Evolutionary conservation across 2,329 filamentous ascomycete genomes (phyloP).

Genomic region (Colletotrichum sp.): DNA sequence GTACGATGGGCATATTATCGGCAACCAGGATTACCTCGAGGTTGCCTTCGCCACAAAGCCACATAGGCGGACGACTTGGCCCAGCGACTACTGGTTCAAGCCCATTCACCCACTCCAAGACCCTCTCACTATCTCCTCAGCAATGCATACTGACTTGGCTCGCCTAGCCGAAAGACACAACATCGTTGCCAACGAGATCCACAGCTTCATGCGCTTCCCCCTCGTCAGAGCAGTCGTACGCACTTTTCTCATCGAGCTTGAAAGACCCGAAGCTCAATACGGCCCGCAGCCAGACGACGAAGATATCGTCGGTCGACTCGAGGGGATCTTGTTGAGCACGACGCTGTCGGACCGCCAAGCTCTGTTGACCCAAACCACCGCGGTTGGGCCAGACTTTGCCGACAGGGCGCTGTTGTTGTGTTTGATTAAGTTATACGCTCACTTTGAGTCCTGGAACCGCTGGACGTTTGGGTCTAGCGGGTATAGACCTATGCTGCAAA

Average conservation of each 20-base stretch:
- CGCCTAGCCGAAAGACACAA: neutral
- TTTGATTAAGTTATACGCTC: slow-evolving; percentile 5
- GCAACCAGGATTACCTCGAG: neutral
- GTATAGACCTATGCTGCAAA: neutral
- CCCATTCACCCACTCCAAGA: neutral
- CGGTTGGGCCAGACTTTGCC: neutral
- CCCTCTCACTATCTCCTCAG: neutral
- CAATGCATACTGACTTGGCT: slow-evolving; percentile 5
- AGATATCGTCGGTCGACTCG: neutral
- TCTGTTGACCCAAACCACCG: neutral
- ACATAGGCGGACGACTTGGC: neutral
- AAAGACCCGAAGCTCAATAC: slow-evolving; percentile 1
- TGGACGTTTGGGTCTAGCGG: neutral
- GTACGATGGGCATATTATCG: neutral
- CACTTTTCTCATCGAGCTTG: slow-evolving; percentile 19
- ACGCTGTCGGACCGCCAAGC: neutral
- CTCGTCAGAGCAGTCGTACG: neutral
- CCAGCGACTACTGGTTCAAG: slow-evolving; percentile 4
- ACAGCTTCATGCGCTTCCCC: slow-evolving; percentile 12
- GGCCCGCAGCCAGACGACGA: neutral
- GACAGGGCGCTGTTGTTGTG: slow-evolving; percentile 3
- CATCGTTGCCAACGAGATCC: neutral
- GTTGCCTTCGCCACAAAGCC: neutral
- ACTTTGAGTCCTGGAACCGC: neutral
- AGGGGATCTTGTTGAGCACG: neutral